A percentile compares a stretch with the other conserved stretches of the same genome.
Evolutionary conservation across 129 eudicot species (phyloP).

Genomic region (Lactuca sativa): DNA sequence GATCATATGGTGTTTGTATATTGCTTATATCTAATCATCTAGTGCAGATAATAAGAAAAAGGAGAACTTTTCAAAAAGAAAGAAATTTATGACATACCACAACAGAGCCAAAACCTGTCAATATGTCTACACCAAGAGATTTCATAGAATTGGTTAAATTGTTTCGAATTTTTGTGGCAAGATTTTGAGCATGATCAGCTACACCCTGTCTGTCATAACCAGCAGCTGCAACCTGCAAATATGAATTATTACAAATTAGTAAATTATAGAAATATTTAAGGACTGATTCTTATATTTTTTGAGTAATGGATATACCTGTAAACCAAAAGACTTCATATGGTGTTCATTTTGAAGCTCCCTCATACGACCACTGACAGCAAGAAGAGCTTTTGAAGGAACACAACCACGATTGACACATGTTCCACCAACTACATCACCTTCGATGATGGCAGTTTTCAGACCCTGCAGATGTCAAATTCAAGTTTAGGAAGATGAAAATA

Average conservation of each 20-base stretch:
- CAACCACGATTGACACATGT: constrained; percentile 98
- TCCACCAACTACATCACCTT: constrained; percentile 98
- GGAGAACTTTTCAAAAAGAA: constrained; percentile 13
- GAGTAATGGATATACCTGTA: constrained; percentile 61
- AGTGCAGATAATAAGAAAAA: constrained; percentile 9
- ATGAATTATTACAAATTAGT: constrained; percentile 1
- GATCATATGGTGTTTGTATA: neutral
- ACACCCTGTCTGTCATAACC: constrained; percentile 95
- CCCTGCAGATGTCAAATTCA: constrained; percentile 50
- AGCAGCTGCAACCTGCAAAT: constrained; percentile 89
- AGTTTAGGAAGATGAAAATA: neutral
- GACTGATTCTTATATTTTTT: neutral
- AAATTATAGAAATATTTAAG: constrained; percentile 7
- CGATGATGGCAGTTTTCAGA: constrained; percentile 93
- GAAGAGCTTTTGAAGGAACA: constrained; percentile 99
- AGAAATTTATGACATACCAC: constrained; percentile 55
- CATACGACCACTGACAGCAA: constrained; percentile 99
- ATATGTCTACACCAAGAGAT: constrained; percentile 96
- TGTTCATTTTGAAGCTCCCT: constrained; percentile 97
- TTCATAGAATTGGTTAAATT: constrained; percentile 89
- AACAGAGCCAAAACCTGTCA: constrained; percentile 86
- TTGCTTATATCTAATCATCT: neutral
- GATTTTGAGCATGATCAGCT: constrained; percentile 92
- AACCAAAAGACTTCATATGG: constrained; percentile 92
- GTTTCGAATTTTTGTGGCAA: constrained; percentile 87